Base-by-base conservation (phyloP, 2,329 filamentous ascomycete genomes). In the Tolypocladium cylindrosporum region DNA sequence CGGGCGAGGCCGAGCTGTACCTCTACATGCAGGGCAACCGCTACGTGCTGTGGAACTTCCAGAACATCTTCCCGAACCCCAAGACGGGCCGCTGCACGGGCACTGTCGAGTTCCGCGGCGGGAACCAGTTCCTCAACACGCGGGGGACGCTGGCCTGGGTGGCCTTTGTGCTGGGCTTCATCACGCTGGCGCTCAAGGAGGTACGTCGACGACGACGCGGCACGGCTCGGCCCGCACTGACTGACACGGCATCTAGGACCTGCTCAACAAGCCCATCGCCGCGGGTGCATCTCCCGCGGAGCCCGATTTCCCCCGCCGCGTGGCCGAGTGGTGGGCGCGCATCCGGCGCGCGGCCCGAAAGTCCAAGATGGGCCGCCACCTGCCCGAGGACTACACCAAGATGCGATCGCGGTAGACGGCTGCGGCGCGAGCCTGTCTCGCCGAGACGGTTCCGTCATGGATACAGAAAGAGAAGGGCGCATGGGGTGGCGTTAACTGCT, bases 31-130 rank as follows among this genome's bases (percentile, higher is more conserved):
- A 74, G 63, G 71, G 68, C 10, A 70, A 68, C 60, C 68, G 72
- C 21, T 73, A 74, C 57, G 72, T 74, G 13, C 61, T 74, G 42
- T 74, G 73, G 72, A 74, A 74, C 56, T 74, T 75, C 54, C 68
- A 73, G 57, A 74, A 74, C 59, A 71, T 72, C 59, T 71, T 72
- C 55, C 67, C 71, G 1, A 68, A 69, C 56, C 69, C 70, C 50
- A 73, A 70, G 66, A 72, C 69, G 43, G 71, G 70, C 7, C 61
- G 68, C 50, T 73, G 70, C 51, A 72, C 69, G 10, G 72, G 72
- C 0, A 74, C 72, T 0, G 68, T 74, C 24, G 72, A 74, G 64
- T 74, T 74, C 54, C 68, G 72, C 2, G 72, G 72, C 14, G 72
- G 72, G 1, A 73, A 72, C 57, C 72, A 74, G 62, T 74, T 74